Evolutionary conservation across 1,284 basidiomycete genomes (phyloP), one percentile per base, ranked within the genome.

Genomic region (Ceratobasidium sp.): DNA sequence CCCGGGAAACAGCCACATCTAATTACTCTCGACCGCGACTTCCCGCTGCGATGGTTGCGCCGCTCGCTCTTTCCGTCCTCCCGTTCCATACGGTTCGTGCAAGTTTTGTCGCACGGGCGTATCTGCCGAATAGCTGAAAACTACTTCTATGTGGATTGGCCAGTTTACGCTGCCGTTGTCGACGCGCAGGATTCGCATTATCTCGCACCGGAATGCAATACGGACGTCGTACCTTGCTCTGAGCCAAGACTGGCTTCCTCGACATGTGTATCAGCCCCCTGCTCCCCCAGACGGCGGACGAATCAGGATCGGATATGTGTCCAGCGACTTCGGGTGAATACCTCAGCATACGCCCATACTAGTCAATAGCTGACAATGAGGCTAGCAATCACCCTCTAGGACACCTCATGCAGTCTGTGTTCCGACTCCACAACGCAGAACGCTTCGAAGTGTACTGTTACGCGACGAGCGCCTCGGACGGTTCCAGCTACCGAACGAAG

Each of bases 361-460:
- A 54, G n/a, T 29, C 51, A 71, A n/a, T 50, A 53, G 45, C 14
- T 73, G 71, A 76, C 31, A 67, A 27, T 47, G 50, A 3, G 22
- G 1, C 41, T 73, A 87, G 86, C 76, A 88, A 90, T 76, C 89
- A 90, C 77, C 89, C 89, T 9, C 82, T 90, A 29, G 86, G 89
- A 17, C 89, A 90, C 77, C 82, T 90, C 62, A 89, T 90, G 88
- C 87, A 88, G 79, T 88, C 86, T 7, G 87, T 88, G 33, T 90
- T 90, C 78, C 81, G 83, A 11, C 82, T 89, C 71, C 89, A 90
- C 78, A 83, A 89, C 78, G 80, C 78, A 22, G 76, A 80, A 44
- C 80, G 80, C 9, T 89, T 90, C 81, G 84, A 84, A 48, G 81
- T 90, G 2, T 86, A 83, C 77, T 83, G 87, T 47, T 90, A 90